Percentiles rank a stretch among this genome's conserved stretches.
These are phyloP conservation scores for Micractinium conductrix DNA, from an alignment of 139 green algal species.

Conservation along the genomic window DNA sequence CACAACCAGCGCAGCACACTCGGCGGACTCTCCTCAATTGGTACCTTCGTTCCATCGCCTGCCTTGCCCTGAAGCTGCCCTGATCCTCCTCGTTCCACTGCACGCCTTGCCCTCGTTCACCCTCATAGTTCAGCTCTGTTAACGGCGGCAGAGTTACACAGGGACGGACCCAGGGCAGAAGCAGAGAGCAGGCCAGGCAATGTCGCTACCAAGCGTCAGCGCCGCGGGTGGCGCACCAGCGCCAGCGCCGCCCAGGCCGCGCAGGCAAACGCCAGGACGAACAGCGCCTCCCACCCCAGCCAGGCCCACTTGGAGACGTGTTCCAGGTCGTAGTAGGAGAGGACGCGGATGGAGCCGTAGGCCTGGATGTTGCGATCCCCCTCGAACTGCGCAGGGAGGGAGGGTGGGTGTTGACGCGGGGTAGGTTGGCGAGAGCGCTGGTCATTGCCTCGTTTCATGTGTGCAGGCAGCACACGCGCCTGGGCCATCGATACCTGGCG, in stretches of 20 bases:
- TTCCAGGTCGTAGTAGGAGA: slow-evolving; percentile 13
- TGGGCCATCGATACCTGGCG: no score
- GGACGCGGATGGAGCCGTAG: not conserved
- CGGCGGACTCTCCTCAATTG: no score
- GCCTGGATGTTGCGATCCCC: slow-evolving; percentile 2
- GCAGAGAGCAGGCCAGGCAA: no score
- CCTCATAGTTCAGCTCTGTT: no score
- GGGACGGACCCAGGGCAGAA: no score
- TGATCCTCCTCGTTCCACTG: no score
- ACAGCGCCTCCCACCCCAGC: slow-evolving; percentile 22
- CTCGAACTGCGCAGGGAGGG: not conserved
- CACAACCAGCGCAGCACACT: no score
- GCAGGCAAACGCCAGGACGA: slow-evolving; percentile 5
- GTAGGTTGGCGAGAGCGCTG: not conserved
- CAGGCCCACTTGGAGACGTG: slow-evolving; percentile 16
- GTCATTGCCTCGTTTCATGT: not conserved
- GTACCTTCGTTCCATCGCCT: no score
- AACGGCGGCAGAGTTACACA: no score
- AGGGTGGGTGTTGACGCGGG: not conserved
- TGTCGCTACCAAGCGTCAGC: no score
- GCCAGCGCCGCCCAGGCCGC: slow-evolving; percentile 12
- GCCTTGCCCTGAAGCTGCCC: no score
- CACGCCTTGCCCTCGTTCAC: no score
- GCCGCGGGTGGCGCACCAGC: slow-evolving; percentile 10
- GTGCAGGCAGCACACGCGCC: not conserved